These are phyloP conservation scores for Lolium rigidum DNA, from an alignment of 176 grass and related monocot species.

Conservation along the genomic window DNA sequence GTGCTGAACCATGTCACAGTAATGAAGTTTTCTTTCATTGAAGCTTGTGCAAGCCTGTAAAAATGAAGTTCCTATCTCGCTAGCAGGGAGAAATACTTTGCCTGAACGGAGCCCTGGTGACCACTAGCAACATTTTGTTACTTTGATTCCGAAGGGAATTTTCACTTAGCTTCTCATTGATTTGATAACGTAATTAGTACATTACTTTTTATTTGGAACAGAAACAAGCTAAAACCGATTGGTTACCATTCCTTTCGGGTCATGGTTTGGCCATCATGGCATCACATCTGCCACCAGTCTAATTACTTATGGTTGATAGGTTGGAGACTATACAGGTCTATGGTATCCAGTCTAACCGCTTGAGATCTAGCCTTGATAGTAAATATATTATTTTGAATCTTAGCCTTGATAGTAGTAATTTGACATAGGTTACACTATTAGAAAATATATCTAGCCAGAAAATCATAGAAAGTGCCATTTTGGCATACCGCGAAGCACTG, in stretches of 20 bases:
- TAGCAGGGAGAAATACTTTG: neutral
- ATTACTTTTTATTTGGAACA: neutral
- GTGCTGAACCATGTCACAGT: neutral
- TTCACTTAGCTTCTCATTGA: neutral
- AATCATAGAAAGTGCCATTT: neutral
- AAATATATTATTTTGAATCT: too few species aligned
- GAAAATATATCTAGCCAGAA: neutral
- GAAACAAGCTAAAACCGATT: neutral
- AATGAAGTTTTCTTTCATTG: neutral
- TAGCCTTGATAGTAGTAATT: neutral
- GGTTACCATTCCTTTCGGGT: neutral
- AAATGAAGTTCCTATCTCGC: too few species aligned
- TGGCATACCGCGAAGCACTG: too few species aligned
- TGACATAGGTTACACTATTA: neutral
- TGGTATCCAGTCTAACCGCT: neutral
- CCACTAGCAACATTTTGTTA: neutral
- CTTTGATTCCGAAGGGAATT: neutral
- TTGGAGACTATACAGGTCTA: neutral
- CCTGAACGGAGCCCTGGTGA: neutral
- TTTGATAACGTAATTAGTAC: neutral
- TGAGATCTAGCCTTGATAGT: neutral
- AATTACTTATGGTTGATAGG: neutral
- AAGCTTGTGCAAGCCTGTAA: too few species aligned
- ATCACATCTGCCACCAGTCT: neutral
- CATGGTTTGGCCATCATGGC: neutral